Evolutionary conservation across 345 rosid species (phyloP), one percentile per base, ranked within the genome.

Genomic region (Bruguiera parviflora): DNA sequence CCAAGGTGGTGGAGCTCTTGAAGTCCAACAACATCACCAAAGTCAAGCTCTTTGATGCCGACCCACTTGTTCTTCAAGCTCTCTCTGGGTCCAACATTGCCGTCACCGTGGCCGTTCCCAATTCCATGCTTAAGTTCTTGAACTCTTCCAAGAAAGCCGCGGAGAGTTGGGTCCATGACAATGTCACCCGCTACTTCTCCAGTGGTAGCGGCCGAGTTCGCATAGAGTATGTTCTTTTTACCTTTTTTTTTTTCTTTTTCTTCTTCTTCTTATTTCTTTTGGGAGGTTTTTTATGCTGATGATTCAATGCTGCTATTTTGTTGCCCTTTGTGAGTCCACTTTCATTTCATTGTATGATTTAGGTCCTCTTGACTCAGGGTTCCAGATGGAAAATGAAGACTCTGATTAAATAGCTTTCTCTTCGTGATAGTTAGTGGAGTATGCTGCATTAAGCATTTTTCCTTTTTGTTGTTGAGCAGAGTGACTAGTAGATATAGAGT

Each of bases 101-200:
- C 61, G 96, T 93, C 72, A 82, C 92, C 47, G 78, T 89, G 3
- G 97, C 91, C 68, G 81, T 93, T 61, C 94, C 86, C 10, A 82
- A 91, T 76, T 83, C 71, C 4, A 76, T 89, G 82, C 86, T 93
- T 63, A 83, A 74, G 67, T 82, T 66, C 75, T 61, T 93, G 28
- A 93, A 93, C 84, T 88, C 92, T 21, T 91, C 97, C 8, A 70
- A 6, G 72, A 88, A 89, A 68, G 91, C 84, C 61, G 98, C 92
- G 5, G 82, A 76, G 76, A 87, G 84, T 62, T 93, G 98, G 98
- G 94, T 91, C 27, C 98, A 93, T 79, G 98, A 93, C 70, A 93
- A 93, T 78, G 92, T 91, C 83, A 91, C 97, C 74, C 96, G 98
- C 72, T 93, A 87, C 83, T 75, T 82, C 81, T 66, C 89, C 20